These are phyloP conservation scores for Amanita molliuscula DNA, from an alignment of 768 basidiomycete species.

Conservation along the genomic window DNA sequence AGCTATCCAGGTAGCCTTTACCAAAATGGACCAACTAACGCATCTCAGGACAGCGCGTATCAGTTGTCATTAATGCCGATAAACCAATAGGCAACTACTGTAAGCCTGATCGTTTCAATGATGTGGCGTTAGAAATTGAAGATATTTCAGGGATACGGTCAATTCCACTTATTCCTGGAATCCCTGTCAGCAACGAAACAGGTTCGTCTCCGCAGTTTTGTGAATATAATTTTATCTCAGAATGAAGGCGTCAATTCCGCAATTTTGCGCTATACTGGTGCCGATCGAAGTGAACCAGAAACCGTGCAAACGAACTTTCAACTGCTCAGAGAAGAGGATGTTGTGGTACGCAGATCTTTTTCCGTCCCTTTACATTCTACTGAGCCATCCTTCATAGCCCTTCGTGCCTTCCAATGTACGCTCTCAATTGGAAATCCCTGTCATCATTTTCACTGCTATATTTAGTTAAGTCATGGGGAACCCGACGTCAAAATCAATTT, in stretches of 20 bases:
- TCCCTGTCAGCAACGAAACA: slow-evolving; percentile 1
- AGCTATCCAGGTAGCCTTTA: too few species aligned
- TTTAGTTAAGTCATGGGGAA: neutral
- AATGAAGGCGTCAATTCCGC: slow-evolving; percentile 27
- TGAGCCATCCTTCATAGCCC: neutral
- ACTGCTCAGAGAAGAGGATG: slow-evolving; percentile 1
- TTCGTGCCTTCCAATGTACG: neutral
- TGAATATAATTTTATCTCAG: neutral
- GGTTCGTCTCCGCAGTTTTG: neutral
- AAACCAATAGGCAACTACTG: slow-evolving; percentile 43
- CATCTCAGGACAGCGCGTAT: slow-evolving; percentile 21
- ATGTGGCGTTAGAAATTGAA: slow-evolving; percentile 8
- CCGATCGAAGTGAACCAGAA: slow-evolving; percentile 17
- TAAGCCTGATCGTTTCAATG: slow-evolving; percentile 24
- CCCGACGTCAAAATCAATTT: slow-evolving; percentile 1
- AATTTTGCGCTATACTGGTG: slow-evolving; percentile 31
- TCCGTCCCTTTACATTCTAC: neutral
- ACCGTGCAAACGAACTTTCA: slow-evolving; percentile 9
- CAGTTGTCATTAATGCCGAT: slow-evolving; percentile 31
- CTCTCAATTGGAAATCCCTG: neutral
- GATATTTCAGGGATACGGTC: slow-evolving; percentile 2
- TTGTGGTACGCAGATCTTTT: neutral
- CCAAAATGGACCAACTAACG: neutral
- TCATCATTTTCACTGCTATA: neutral
- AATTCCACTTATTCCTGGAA: neutral